These are phyloP conservation scores for Otatea glauca DNA, from an alignment of 176 grass and related monocot species.

Conservation along the genomic window DNA sequence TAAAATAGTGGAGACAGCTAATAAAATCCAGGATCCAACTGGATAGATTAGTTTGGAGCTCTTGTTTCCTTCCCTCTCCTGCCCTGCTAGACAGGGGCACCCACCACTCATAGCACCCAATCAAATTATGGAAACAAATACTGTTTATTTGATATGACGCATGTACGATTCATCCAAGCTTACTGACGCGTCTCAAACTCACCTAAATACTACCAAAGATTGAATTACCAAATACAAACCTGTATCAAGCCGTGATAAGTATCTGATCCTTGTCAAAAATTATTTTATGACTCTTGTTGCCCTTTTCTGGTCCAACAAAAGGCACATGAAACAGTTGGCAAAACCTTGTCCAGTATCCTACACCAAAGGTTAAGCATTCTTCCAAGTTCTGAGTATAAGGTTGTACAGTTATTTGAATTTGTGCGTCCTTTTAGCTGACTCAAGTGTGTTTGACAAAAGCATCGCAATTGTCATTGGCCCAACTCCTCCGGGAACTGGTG, in stretches of 20 bases:
- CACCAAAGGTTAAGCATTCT: slow-evolving; percentile 32
- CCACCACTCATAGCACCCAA: slow-evolving; percentile 33
- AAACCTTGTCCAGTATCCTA: slow-evolving; percentile 31
- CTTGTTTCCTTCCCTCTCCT: slow-evolving; percentile 39
- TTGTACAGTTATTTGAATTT: slow-evolving; percentile 65
- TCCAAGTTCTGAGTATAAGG: neutral
- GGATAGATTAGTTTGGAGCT: slow-evolving; percentile 45
- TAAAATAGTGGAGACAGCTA: slow-evolving; percentile 50
- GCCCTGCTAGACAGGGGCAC: slow-evolving; percentile 28
- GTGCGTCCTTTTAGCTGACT: slow-evolving; percentile 80
- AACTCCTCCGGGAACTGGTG: slow-evolving; percentile 83
- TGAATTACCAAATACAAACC: slow-evolving; percentile 31
- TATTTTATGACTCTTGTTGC: slow-evolving; percentile 44
- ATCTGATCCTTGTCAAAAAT: slow-evolving; percentile 38
- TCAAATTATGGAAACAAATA: slow-evolving; percentile 36
- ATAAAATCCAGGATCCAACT: slow-evolving; percentile 58
- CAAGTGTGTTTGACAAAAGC: slow-evolving; percentile 89
- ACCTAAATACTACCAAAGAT: slow-evolving; percentile 12
- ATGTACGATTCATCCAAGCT: slow-evolving; percentile 15
- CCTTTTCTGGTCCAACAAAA: slow-evolving; percentile 42
- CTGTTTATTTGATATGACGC: slow-evolving; percentile 3
- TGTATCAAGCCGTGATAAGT: neutral
- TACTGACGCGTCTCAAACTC: slow-evolving; percentile 27
- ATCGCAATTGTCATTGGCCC: slow-evolving; percentile 95
- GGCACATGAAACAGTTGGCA: slow-evolving; percentile 29